A percentile compares a stretch with the other conserved stretches of the same genome.
Conservation (phyloP, 1,139 yeast genomes). For the Geotrichum bryndzae region DNA sequence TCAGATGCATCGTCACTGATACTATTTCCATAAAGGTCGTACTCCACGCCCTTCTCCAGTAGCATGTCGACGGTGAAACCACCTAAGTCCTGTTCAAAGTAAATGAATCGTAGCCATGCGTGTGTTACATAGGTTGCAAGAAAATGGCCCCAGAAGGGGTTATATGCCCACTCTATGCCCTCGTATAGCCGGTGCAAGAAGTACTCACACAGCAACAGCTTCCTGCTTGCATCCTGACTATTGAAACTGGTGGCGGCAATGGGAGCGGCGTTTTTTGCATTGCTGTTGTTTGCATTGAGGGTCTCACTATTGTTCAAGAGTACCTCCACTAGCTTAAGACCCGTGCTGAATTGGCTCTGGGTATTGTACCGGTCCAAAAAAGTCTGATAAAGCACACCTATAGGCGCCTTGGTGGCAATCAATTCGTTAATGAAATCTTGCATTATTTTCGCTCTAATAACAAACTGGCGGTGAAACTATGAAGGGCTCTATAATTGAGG, state of each 20-base stretch:
- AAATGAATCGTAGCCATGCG: background rate
- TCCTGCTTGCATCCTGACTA: background rate
- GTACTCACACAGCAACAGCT: background rate
- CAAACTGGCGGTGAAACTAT: background rate
- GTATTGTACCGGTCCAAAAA: constrained; percentile 5
- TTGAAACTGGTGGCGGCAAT: background rate
- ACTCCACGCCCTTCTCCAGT: background rate
- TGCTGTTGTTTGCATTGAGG: background rate
- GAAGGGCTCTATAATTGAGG: background rate
- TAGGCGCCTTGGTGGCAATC: constrained; percentile 11
- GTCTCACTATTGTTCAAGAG: background rate
- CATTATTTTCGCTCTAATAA: background rate
- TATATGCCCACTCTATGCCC: background rate
- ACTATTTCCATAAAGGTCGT: background rate
- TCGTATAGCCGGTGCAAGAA: background rate
- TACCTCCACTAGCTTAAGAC: background rate
- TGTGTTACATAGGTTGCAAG: background rate
- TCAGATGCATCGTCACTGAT: background rate
- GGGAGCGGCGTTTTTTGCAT: background rate
- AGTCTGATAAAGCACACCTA: constrained; percentile 14
- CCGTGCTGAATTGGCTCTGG: background rate
- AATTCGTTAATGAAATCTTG: constrained; percentile 10
- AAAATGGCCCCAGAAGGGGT: background rate
- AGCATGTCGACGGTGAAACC: background rate
- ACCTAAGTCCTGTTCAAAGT: background rate